phyloP scores from a whole-genome alignment of 2,329 filamentous ascomycete species.

The Diplodia corticola region DNA sequence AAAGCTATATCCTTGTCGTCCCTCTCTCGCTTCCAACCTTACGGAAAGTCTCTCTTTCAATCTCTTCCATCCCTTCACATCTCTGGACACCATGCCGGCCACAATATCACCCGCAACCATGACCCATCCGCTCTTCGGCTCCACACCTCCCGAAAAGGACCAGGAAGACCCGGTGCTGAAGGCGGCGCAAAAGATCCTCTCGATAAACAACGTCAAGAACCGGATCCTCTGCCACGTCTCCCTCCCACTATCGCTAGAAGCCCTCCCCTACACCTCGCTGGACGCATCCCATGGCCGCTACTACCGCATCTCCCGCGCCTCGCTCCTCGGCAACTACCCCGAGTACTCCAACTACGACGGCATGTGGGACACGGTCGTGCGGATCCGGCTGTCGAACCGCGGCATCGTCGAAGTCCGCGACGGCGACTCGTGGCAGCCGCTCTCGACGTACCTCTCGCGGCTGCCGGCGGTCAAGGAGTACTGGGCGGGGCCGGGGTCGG shows the following conservation, averaged over 20 bases:
- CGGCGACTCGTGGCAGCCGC: constrained; percentile 1
- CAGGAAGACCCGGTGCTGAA: neutral
- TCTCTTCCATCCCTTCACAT: neutral
- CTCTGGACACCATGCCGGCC: neutral
- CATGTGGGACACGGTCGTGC: constrained; percentile 21
- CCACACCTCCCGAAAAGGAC: neutral
- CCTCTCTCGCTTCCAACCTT: constrained; percentile 7
- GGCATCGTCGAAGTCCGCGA: constrained; percentile 7
- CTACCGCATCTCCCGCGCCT: constrained; percentile 16
- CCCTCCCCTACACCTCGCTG: constrained; percentile 2
- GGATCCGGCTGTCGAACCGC: constrained; percentile 2
- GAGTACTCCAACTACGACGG: constrained; percentile 18
- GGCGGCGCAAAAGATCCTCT: constrained; percentile 3
- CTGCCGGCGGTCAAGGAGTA: constrained; percentile 7
- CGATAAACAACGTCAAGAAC: constrained; percentile 10
- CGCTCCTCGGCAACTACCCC: constrained; percentile 6
- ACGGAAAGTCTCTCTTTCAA: neutral
- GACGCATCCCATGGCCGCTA: constrained; percentile 3
- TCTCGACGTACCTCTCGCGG: neutral
- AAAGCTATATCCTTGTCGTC: constrained; percentile 9
- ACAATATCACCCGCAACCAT: neutral
- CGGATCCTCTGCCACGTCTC: constrained; percentile 7
- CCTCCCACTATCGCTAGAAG: neutral
- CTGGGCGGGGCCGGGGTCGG: neutral
- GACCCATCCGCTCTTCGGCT: neutral